phyloP scores from a whole-genome alignment of 345 rosid genomes.

The Corchorus capsularis region DNA sequence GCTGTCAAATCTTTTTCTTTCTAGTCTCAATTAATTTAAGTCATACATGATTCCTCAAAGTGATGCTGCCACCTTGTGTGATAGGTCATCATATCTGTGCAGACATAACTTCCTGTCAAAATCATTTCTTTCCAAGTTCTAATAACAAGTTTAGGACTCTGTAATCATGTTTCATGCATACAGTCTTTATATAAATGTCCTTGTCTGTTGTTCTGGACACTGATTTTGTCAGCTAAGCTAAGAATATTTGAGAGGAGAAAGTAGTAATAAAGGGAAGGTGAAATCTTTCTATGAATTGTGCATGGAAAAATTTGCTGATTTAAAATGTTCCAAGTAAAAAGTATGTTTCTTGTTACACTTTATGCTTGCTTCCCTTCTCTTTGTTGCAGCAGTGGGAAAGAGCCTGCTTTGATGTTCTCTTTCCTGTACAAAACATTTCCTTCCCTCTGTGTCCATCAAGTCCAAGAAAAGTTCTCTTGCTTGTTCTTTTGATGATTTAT shows the following conservation, averaged over 20 bases:
- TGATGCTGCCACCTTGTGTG: background rate
- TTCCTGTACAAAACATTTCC: background rate
- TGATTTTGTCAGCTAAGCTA: background rate
- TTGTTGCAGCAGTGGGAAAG: constrained; percentile 1
- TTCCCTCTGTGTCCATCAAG: background rate
- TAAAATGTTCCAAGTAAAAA: background rate
- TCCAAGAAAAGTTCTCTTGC: background rate
- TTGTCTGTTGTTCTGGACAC: background rate
- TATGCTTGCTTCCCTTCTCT: background rate
- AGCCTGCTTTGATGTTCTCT: background rate
- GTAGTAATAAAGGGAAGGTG: background rate
- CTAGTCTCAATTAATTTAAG: background rate
- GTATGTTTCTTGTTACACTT: background rate
- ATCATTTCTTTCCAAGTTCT: background rate
- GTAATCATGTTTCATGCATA: background rate
- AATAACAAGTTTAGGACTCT: background rate
- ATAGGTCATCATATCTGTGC: background rate
- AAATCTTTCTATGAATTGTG: background rate
- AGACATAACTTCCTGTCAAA: background rate
- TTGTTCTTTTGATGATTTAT: background rate
- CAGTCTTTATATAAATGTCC: background rate
- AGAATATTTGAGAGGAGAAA: background rate
- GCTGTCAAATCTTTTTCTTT: background rate
- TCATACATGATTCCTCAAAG: background rate
- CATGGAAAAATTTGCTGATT: background rate